Conservation (phyloP, 169 alveolate species). For the Plasmodium gonderi region DNA sequence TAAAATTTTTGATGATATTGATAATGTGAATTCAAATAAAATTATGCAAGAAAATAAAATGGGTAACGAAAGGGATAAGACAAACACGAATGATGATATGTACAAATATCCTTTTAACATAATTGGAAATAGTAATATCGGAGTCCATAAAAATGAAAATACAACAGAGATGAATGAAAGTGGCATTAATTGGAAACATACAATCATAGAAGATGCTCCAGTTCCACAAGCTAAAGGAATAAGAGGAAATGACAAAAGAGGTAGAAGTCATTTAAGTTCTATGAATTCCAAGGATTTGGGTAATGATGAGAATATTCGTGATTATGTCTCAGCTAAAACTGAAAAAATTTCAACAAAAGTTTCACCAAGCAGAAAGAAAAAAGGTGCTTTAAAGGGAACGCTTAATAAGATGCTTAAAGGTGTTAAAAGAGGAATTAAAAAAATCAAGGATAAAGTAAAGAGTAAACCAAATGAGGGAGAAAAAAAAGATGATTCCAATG, state of each 20-base stretch:
- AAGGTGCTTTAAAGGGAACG: background rate
- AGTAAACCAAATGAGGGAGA: background rate
- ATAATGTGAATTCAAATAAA: background rate
- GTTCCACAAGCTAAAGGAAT: background rate
- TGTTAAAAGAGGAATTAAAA: constrained; percentile 11
- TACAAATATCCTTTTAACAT: constrained; percentile 41
- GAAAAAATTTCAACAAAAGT: background rate
- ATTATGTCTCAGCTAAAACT: background rate
- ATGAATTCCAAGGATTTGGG: background rate
- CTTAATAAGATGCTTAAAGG: background rate
- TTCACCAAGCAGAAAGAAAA: background rate
- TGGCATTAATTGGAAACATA: background rate
- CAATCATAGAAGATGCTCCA: too few relatives aligned
- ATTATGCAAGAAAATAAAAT: background rate
- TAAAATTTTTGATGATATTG: background rate
- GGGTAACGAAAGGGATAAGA: constrained; percentile 4
- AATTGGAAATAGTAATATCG: background rate
- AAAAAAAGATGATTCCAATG: background rate
- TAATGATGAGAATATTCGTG: background rate
- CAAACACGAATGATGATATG: background rate
- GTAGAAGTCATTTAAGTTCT: background rate
- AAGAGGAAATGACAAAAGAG: background rate
- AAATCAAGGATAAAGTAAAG: background rate
- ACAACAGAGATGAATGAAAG: background rate
- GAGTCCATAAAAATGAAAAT: background rate